Evolutionary conservation across 768 basidiomycete species (phyloP), one percentile per base, ranked within the genome.

Genomic region (Glaciozyma antarctica): DNA sequence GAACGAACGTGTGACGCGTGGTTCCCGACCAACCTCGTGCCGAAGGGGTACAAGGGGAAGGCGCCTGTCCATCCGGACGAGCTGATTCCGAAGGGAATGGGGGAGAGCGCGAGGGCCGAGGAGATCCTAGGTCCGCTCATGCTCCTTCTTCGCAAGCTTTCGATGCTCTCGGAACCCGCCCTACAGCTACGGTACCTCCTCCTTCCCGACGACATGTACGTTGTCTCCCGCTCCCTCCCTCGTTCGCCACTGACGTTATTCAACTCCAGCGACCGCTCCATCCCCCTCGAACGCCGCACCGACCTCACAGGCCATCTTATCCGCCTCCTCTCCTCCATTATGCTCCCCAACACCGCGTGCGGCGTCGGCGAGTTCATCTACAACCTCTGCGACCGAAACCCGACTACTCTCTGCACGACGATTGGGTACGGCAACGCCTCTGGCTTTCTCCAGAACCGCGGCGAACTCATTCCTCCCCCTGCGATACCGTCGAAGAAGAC

Each of bases 361-460:
- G 80, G 87, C 19, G 82, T 87, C 5, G 93, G 93, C 15, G 92
- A 97, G 78, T 80, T 98, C 80, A 77, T 98, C 22, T 98, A 82
- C 76, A 84, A 86, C 0, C 80, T 91, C 72, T 88, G 88, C 69
- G 86, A 89, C 67, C 85, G 83, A 3, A 85, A 95, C 76, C 80
- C 88, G n/a, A 79, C 82, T 8, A 82, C 80, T 0, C 79, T 98
- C 21, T 83, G 84, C n/a, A 81, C 84, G 6, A 82, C 87, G 52
- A 82, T 95, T 60, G 94, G 94, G 10, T 99, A 99, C 72, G 94
- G 94, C 49, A 92, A 92, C 75, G 90, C 92, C 49, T 90, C 92
- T 0, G 95, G 95, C 1, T 88, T 90, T 81, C 81, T 99, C 30
- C 93, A 90, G 79, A 85, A 88, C 75, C 93, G 91, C 74, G 92